Evolutionary conservation across 129 eudicot genomes (phyloP).

Genomic region (Pulicaria dysenterica): DNA sequence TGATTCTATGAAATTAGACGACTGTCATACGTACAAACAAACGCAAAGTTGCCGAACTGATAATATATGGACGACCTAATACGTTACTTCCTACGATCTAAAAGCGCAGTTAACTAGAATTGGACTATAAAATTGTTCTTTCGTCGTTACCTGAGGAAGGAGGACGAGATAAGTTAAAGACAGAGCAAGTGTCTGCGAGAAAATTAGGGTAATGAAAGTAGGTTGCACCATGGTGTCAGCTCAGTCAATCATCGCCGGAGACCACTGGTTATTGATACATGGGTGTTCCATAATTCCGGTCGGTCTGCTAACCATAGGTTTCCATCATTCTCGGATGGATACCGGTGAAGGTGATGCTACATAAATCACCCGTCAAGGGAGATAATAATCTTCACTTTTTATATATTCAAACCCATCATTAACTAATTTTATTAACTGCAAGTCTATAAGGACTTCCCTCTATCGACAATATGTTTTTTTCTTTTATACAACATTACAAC

Average conservation of each 20-base stretch:
- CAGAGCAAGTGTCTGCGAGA: constrained; percentile 42
- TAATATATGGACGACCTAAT: not conserved
- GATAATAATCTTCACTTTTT: too few species aligned
- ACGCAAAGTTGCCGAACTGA: not conserved
- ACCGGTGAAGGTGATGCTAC: not conserved
- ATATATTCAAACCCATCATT: too few species aligned
- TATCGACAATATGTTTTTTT: too few species aligned
- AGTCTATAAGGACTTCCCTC: too few species aligned
- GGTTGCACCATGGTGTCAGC: constrained; percentile 20
- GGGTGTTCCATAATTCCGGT: not conserved
- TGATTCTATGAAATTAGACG: not conserved
- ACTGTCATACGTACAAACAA: not conserved
- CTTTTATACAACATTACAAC: too few species aligned
- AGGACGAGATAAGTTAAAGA: constrained; percentile 39
- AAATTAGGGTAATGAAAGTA: constrained; percentile 2
- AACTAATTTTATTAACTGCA: too few species aligned
- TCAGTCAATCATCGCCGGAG: not conserved
- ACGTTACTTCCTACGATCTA: constrained; percentile 3
- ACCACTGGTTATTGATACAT: not conserved
- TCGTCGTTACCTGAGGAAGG: constrained; percentile 50
- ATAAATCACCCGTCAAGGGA: too few species aligned
- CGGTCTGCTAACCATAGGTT: not conserved
- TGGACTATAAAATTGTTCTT: not conserved
- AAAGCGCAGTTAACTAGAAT: not conserved
- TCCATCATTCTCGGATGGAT: not conserved